Evolutionary conservation across 108 stramenopile species (phyloP).

Genomic region (Poteriospumella lacustris): DNA sequence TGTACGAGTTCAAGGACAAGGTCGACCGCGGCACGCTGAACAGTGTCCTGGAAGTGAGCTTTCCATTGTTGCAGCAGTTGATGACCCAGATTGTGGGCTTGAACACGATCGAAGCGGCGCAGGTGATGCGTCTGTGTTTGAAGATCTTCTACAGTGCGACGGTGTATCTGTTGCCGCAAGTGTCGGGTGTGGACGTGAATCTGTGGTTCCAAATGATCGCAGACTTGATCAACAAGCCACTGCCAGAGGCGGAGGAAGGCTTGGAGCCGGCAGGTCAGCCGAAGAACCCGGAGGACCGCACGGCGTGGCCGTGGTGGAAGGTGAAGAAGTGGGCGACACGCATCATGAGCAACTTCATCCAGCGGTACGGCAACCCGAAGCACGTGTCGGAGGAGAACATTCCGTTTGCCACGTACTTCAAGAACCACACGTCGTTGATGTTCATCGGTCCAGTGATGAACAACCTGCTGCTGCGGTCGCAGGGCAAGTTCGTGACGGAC

Average conservation of each 20-base stretch:
- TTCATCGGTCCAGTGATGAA: constrained; percentile 77
- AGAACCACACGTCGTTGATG: constrained; percentile 71
- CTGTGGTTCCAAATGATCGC: constrained; percentile 79
- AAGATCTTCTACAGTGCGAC: constrained; percentile 96
- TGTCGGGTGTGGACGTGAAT: constrained; percentile 44
- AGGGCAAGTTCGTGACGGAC: constrained; percentile 85
- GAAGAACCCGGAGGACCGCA: constrained; percentile 69
- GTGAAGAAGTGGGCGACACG: constrained; percentile 93
- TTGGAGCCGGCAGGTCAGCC: constrained; percentile 64
- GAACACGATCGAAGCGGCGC: constrained; percentile 24
- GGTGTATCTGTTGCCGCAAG: constrained; percentile 78
- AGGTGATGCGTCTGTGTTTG: constrained; percentile 79
- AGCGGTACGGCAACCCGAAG: constrained; percentile 84
- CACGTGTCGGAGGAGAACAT: constrained; percentile 74
- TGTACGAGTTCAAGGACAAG: constrained; percentile 15
- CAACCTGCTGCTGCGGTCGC: constrained; percentile 75
- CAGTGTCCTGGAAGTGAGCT: neutral
- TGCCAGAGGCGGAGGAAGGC: constrained; percentile 37
- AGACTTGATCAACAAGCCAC: constrained; percentile 58
- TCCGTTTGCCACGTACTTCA: constrained; percentile 80
- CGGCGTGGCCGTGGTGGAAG: constrained; percentile 95
- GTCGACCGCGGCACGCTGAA: neutral
- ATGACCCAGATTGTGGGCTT: constrained; percentile 1
- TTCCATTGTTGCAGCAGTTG: neutral
- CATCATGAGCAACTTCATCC: constrained; percentile 82